These are phyloP conservation scores for Exophiala spinifera DNA, from an alignment of 2,329 filamentous ascomycete genomes.

Conservation along the genomic window DNA sequence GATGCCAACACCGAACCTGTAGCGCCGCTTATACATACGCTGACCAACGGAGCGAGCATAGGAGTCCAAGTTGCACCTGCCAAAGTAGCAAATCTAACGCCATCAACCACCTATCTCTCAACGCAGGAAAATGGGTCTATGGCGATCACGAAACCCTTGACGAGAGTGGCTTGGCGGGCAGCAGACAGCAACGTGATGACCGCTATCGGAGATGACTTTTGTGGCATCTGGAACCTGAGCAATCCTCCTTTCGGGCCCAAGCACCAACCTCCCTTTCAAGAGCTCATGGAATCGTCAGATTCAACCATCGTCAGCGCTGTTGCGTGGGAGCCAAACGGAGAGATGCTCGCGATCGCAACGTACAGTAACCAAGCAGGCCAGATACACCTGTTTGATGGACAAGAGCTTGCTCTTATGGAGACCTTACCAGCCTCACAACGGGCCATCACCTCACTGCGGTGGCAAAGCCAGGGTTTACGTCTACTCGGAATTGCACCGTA, in stretches of 20 bases:
- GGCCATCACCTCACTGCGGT: constrained; percentile 44
- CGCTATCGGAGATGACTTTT: constrained; percentile 44
- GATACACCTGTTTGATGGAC: constrained; percentile 44
- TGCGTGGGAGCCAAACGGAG: constrained; percentile 45
- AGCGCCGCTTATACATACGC: constrained; percentile 36
- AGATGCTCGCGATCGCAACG: constrained; percentile 47
- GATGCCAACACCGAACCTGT: constrained; percentile 25
- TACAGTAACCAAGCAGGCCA: constrained; percentile 43
- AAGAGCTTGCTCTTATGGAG: constrained; percentile 42
- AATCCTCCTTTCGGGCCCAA: constrained; percentile 4
- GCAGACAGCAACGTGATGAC: constrained; percentile 42
- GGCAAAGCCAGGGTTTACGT: constrained; percentile 39
- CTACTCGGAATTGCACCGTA: constrained; percentile 45
- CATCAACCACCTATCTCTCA: constrained; percentile 42
- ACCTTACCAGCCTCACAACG: constrained; percentile 45
- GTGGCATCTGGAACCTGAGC: constrained; percentile 43
- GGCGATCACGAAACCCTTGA: constrained; percentile 38
- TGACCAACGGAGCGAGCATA: constrained; percentile 45
- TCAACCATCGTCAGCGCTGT: constrained; percentile 42
- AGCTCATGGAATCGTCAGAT: constrained; percentile 16
- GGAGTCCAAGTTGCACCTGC: constrained; percentile 47
- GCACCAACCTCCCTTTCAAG: constrained; percentile 13
- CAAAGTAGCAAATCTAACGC: constrained; percentile 47
- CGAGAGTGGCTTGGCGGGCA: constrained; percentile 44
- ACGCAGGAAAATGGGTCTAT: constrained; percentile 31